Conservation (phyloP, 2,329 filamentous ascomycete species). For the Stagonosporopsis tanaceti region DNA sequence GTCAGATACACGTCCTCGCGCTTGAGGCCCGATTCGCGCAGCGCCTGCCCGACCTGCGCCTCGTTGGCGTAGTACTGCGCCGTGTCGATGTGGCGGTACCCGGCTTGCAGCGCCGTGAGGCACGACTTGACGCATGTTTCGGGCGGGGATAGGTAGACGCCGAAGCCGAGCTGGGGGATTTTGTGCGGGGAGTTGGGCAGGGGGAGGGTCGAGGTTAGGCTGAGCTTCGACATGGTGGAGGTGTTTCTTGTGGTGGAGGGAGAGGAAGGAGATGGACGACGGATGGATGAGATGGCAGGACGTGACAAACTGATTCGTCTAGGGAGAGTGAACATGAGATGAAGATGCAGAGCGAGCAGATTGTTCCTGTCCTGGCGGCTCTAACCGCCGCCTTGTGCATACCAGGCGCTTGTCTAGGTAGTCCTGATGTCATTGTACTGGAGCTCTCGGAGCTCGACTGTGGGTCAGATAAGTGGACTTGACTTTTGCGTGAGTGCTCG, state of each 20-base stretch:
- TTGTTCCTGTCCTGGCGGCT: constrained; percentile 9
- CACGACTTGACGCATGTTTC: constrained; percentile 66
- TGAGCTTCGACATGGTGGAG: constrained; percentile 39
- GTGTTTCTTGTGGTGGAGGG: constrained; percentile 11
- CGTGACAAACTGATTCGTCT: constrained; percentile 8
- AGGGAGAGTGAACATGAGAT: constrained; percentile 21
- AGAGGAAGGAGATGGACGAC: constrained; percentile 1
- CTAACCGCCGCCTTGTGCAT: constrained; percentile 15
- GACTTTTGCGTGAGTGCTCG: not conserved
- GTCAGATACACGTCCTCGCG: constrained; percentile 72
- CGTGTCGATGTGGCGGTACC: constrained; percentile 72
- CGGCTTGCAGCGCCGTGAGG: constrained; percentile 63
- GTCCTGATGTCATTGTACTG: constrained; percentile 24
- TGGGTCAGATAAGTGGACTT: constrained; percentile 9
- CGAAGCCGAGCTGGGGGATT: constrained; percentile 75
- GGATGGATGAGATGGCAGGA: constrained; percentile 9
- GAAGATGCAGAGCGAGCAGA: constrained; percentile 8
- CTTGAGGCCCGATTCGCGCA: constrained; percentile 64
- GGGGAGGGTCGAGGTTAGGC: constrained; percentile 58
- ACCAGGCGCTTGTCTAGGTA: constrained; percentile 12
- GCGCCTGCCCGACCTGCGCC: constrained; percentile 68
- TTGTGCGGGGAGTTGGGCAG: constrained; percentile 59
- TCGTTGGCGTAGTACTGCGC: constrained; percentile 78
- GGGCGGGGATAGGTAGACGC: constrained; percentile 69
- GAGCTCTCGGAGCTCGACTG: constrained; percentile 3